A percentile compares a stretch with the other conserved stretches of the same genome.
Conservation (phyloP, 139 green algal species). For the Medakamo hakoo region DNA sequence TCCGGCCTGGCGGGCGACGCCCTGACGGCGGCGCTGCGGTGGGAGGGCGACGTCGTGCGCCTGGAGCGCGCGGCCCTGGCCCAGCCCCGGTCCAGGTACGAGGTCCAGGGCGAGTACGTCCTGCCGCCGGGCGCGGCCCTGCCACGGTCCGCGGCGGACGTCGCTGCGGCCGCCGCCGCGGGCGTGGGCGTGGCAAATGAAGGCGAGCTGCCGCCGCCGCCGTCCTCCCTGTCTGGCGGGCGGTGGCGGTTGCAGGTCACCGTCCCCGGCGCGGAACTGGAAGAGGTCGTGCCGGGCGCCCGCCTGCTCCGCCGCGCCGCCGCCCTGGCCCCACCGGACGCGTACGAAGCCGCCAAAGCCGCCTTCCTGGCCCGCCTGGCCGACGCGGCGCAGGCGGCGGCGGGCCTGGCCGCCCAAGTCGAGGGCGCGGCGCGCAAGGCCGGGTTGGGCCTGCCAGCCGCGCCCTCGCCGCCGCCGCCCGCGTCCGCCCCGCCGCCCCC, state of each 20-base stretch:
- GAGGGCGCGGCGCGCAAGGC: constrained; percentile 1
- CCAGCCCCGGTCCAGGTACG: constrained; percentile 47
- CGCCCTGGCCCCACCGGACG: constrained; percentile 11
- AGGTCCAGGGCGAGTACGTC: constrained; percentile 62
- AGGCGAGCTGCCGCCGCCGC: neutral
- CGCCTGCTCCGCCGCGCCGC: constrained; percentile 48
- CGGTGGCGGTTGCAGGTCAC: constrained; percentile 20
- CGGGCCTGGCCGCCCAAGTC: constrained; percentile 10
- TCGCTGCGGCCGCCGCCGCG: constrained; percentile 2
- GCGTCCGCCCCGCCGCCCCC: neutral
- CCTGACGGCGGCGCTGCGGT: constrained; percentile 37
- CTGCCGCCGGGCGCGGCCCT: constrained; percentile 32
- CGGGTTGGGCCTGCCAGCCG: no score
- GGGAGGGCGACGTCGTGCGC: constrained; percentile 69
- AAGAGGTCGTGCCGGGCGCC: constrained; percentile 73
- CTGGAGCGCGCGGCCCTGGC: constrained; percentile 62
- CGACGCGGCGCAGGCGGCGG: constrained; percentile 5
- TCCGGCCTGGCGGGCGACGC: constrained; percentile 43
- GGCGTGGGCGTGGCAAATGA: neutral
- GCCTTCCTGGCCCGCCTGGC: constrained; percentile 45
- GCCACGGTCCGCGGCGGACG: constrained; percentile 20
- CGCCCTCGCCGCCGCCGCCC: neutral
- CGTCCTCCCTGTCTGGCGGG: constrained; percentile 5
- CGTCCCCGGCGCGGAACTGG: constrained; percentile 58
- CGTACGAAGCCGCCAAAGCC: constrained; percentile 58